Evolutionary conservation across 495 filamentous ascomycete genomes (phyloP).

Genomic region (Barbatosphaeria neglecta): DNA sequence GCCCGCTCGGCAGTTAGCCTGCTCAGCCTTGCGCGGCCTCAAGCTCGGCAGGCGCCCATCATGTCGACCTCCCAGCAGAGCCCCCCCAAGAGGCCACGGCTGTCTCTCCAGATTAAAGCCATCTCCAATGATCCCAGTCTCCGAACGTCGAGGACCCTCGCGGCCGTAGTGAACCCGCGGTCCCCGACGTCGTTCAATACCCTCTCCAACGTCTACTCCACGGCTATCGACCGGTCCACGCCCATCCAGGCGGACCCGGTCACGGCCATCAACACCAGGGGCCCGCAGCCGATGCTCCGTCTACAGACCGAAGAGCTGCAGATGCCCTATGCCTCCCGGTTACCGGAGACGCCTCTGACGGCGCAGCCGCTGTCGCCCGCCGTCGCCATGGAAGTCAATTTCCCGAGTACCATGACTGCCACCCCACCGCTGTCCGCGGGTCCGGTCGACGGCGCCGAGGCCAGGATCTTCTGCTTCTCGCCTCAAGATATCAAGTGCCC

Average conservation of each 20-base stretch:
- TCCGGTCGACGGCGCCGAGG: constrained; percentile 21
- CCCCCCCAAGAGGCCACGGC: constrained; percentile 55
- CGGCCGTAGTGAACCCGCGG: constrained; percentile 40
- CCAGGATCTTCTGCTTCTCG: constrained; percentile 28
- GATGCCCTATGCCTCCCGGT: constrained; percentile 29
- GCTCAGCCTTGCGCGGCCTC: constrained; percentile 8
- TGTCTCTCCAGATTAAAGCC: constrained; percentile 64
- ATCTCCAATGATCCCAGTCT: constrained; percentile 15
- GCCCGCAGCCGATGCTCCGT: constrained; percentile 28
- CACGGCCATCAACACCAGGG: constrained; percentile 23
- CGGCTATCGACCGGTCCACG: constrained; percentile 52
- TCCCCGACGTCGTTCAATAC: constrained; percentile 77
- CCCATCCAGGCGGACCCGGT: constrained; percentile 31
- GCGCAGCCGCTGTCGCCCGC: constrained; percentile 30
- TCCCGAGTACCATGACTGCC: constrained; percentile 35
- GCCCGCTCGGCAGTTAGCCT: neutral
- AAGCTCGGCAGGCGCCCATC: constrained; percentile 8
- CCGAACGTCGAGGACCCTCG: constrained; percentile 20
- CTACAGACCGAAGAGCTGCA: constrained; percentile 30
- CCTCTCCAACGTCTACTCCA: constrained; percentile 66
- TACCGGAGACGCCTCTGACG: constrained; percentile 33
- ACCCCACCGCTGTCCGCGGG: constrained; percentile 40
- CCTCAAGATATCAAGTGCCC: constrained; percentile 9
- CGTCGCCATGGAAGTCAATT: constrained; percentile 24
- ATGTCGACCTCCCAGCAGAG: constrained; percentile 28